These are phyloP conservation scores for Clarireedia hainanense DNA, from an alignment of 2,329 filamentous ascomycete genomes.

Conservation along the genomic window DNA sequence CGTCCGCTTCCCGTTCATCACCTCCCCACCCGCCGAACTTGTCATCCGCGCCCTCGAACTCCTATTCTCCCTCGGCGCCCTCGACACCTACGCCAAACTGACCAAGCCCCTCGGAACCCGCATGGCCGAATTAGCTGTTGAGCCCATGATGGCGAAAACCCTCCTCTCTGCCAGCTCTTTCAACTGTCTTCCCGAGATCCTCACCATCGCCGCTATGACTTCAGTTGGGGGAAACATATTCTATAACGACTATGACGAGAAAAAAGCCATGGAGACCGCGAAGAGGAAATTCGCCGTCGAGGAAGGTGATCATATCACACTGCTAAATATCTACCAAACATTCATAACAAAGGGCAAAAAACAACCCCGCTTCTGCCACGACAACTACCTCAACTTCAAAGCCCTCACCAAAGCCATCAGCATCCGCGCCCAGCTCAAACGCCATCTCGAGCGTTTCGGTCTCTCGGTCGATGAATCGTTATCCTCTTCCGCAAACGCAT, in stretches of 20 bases:
- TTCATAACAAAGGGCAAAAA: slow-evolving; percentile 80
- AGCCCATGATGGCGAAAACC: slow-evolving; percentile 93
- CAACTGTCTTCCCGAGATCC: slow-evolving; percentile 73
- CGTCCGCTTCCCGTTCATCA: slow-evolving; percentile 81
- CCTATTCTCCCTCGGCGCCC: slow-evolving; percentile 74
- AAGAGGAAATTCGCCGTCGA: slow-evolving; percentile 80
- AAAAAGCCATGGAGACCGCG: slow-evolving; percentile 65
- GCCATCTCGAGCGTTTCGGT: slow-evolving; percentile 80
- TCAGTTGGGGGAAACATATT: slow-evolving; percentile 77
- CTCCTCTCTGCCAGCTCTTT: slow-evolving; percentile 70
- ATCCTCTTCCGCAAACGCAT: slow-evolving; percentile 30
- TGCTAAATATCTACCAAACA: slow-evolving; percentile 87
- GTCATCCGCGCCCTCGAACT: slow-evolving; percentile 82
- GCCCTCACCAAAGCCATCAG: slow-evolving; percentile 74
- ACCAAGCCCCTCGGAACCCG: slow-evolving; percentile 79
- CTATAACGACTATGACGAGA: slow-evolving; percentile 71
- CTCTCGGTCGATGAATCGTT: slow-evolving; percentile 60
- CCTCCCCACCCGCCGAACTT: slow-evolving; percentile 75
- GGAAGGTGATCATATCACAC: slow-evolving; percentile 87
- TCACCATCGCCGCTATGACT: slow-evolving; percentile 92
- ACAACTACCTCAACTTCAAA: slow-evolving; percentile 83
- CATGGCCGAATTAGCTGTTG: slow-evolving; percentile 89
- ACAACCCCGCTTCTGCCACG: slow-evolving; percentile 77
- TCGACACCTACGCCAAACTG: slow-evolving; percentile 85
- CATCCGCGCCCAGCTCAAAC: slow-evolving; percentile 76